A percentile compares a stretch with the other conserved stretches of the same genome.
phyloP scores from a whole-genome alignment of 2,329 filamentous ascomycete species.

The Sordariomycetes sp. region DNA sequence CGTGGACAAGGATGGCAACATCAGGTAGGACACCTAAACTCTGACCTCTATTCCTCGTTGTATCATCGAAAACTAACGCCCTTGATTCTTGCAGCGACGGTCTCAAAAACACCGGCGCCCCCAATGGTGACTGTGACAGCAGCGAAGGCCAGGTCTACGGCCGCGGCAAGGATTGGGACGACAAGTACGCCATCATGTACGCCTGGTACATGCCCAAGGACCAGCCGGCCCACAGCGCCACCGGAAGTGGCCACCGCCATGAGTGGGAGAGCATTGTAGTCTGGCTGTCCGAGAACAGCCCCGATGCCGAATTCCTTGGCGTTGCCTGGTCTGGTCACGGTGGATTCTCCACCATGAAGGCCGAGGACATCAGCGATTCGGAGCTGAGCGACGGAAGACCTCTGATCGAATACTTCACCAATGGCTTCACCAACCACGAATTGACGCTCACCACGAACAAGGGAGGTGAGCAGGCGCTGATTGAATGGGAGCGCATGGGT shows the following conservation, averaged over 20 bases:
- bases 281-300: constrained; percentile 17
- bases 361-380: not conserved
- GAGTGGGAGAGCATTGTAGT: constrained; percentile 31
- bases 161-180: constrained; percentile 21
- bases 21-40: no score
- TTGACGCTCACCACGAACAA: not conserved
- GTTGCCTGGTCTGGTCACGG: constrained; percentile 17
- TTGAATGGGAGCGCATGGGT: not conserved
- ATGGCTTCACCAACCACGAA: not conserved
- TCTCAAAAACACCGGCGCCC: not conserved
- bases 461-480: not conserved
- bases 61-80: no score
- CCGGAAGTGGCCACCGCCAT: constrained; percentile 23
- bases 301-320: constrained; percentile 9
- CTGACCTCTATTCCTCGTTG: no score
- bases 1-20: no score
- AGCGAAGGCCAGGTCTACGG: constrained; percentile 28
- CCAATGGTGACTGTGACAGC: constrained; percentile 6
- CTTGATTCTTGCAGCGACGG: no score
- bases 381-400: not conserved
- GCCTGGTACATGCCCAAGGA: constrained; percentile 38
- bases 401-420: not conserved
- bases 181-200: constrained; percentile 28
- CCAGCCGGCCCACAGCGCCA: constrained; percentile 19
- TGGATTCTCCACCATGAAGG: not conserved